Evolutionary conservation across 2,329 filamentous ascomycete species (phyloP), one percentile per base, ranked within the genome.

Genomic region (Phoma herbarum): DNA sequence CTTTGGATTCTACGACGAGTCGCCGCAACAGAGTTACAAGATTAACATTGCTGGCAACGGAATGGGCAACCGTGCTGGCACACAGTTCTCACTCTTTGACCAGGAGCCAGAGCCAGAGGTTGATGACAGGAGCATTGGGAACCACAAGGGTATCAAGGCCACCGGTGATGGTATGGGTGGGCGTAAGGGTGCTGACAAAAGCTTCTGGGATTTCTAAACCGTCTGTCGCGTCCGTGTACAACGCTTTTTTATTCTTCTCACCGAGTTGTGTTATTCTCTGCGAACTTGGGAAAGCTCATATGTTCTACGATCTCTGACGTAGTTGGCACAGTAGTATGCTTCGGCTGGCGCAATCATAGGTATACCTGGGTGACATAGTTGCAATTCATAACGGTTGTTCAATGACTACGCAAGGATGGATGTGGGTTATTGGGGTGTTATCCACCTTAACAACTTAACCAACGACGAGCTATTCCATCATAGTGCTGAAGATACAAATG

Each of bases 41-140:
- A 77, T 76, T 63, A 80, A 78, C 60, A 76, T 72, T 28, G 70
- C 68, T 4, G 77, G 77, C 8, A 76, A 79, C 51, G 78, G 78
- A 26, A 80, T 78, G 76, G 74, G 75, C 9, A 72, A 73, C 10
- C 69, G 70, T 44, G 74, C 71, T 55, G 74, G 67, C 31, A 60
- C 68, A 8, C 63, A 63, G 14, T 84, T 81, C 79, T 73, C 68
- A 1, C 69, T 82, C 29, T 73, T 67, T 41, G 70, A 72, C 16
- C 51, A 71, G 12, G 62, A 62, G 18, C 63, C 69, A 16, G 70
- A 69, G 61, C 72, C 72, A 45, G 62, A 69, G 57, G 72, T 68
- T 29, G 41, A 60, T n/a, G 53, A 60, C 37, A 45, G 37, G 45
- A 63, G 43, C 10, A 56, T 57, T 31, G 58, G 58, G 2, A 49